Conservation (phyloP, 352 stramenopile species). For the Phytophthora idaei region DNA sequence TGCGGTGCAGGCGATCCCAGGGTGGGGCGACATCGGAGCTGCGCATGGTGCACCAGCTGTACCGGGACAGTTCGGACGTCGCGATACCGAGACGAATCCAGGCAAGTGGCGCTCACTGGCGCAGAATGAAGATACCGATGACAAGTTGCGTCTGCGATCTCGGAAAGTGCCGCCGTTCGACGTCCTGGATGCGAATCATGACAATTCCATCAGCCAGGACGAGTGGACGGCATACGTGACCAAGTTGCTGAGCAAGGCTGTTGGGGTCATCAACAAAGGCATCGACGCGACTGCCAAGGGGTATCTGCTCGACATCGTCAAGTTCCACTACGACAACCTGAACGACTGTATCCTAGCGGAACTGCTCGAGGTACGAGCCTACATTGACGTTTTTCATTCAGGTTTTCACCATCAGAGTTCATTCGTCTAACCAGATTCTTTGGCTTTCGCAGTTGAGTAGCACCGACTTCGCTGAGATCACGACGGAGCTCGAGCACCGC, state of each 20-base stretch:
- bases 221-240: conserved; percentile 37
- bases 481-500: conserved; percentile 25
- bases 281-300: conserved; percentile 23
- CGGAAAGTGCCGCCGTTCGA: conserved; percentile 27
- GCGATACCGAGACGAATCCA: conserved; percentile 6
- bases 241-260: conserved; percentile 24
- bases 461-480: conserved; percentile 30
- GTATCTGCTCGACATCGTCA: conserved; percentile 27
- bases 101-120: conserved; percentile 12
- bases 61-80: conserved; percentile 19
- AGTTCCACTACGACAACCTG: conserved; percentile 48
- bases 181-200: conserved; percentile 29
- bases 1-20: conserved; percentile 23
- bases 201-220: conserved; percentile 18
- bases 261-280: conserved; percentile 17
- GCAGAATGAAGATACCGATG: conserved; percentile 3
- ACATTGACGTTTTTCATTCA: no score
- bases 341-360: conserved; percentile 30
- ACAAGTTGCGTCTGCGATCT: conserved; percentile 6
- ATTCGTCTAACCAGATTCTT: neutral
- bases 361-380: conserved; percentile 18
- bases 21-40: conserved; percentile 31
- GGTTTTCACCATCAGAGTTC: no score
- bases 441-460: neutral
- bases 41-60: conserved; percentile 17